Evolutionary conservation across 805 yeast species (phyloP).

Genomic region (Candida awuae): DNA sequence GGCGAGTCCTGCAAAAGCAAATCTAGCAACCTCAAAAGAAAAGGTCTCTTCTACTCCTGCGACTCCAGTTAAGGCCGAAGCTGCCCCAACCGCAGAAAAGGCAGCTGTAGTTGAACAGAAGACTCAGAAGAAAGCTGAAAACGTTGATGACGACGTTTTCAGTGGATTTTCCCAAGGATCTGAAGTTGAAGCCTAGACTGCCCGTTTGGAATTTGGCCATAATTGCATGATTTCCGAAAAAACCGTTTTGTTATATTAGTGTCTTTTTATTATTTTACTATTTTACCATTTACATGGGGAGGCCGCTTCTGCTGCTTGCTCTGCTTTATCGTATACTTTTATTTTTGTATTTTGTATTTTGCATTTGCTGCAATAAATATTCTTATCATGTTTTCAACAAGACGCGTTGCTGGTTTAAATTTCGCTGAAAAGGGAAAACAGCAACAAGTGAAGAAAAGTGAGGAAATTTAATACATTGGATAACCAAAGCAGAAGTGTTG

Average conservation of each 20-base stretch:
- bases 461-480: too few species aligned
- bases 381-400: too few species aligned
- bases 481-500: too few species aligned
- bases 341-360: too few species aligned
- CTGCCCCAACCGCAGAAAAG: conserved; percentile 18
- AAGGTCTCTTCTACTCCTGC: not conserved
- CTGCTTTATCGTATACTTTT: too few species aligned
- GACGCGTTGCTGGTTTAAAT: too few species aligned
- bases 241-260: not conserved
- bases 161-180: conserved; percentile 43
- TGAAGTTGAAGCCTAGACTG: conserved; percentile 7
- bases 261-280: too few species aligned
- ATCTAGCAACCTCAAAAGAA: not conserved
- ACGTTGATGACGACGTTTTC: conserved; percentile 27
- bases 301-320: not conserved
- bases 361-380: too few species aligned
- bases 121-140: conserved; percentile 4
- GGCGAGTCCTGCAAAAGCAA: not conserved
- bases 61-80: conserved; percentile 2
- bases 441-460: too few species aligned
- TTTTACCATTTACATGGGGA: too few species aligned
- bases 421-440: too few species aligned
- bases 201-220: not conserved
- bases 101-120: conserved; percentile 17
- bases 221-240: not conserved